Base-by-base conservation (phyloP, 345 rosid genomes). In the Pugionium dolabratum region DNA sequence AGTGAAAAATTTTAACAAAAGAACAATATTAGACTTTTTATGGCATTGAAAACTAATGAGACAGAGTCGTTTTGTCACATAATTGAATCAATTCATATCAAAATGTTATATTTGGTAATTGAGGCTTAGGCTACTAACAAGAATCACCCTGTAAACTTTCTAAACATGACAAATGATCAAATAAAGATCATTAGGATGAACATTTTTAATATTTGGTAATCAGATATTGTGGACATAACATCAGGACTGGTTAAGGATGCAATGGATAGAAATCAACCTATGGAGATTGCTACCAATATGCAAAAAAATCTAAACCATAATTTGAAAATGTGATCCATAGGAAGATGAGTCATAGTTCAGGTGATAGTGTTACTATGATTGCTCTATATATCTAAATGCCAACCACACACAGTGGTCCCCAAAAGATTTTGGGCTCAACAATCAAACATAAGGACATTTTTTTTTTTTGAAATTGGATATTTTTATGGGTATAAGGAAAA, bases 401-500 rank as follows among this genome's bases (percentile, higher is more conserved):
- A 73, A 54, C 73, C 58, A 67, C 58, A 52, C 44, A 60, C 41
- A 28, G 61, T 61, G 77, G 77, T 67, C 77, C 73, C 77, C 50
- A 50, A 0, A 39, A 37, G 43, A 53, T 27, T 26, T 41, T 25
- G 33, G 29, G 62, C 66, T 51, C 66, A 36, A 59, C 42, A 37
- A 29, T 32, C 40, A 52, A 45, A 59, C 49, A 32, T 31, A 37
- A 29, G 35, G 46, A 39, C 54, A 48, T n/a, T n/a, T 35, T 34
- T n/a, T n/a, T n/a, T n/a, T n/a, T 50, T 58, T 43, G 25, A 57
- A 42, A 35, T 1, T 25, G 18, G 77, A 73, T 54, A 54, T 60
- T 60, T 59, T 67, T 73, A 40, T 53, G 5, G 54, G 43, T 26
- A 4, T 6, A 44, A 10, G 35, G 4, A 53, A 64, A 59, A 36